Evolutionary conservation across 2,329 filamentous ascomycete species (phyloP).

Genomic region (Ophiocordyceps camponoti-saundersi): DNA sequence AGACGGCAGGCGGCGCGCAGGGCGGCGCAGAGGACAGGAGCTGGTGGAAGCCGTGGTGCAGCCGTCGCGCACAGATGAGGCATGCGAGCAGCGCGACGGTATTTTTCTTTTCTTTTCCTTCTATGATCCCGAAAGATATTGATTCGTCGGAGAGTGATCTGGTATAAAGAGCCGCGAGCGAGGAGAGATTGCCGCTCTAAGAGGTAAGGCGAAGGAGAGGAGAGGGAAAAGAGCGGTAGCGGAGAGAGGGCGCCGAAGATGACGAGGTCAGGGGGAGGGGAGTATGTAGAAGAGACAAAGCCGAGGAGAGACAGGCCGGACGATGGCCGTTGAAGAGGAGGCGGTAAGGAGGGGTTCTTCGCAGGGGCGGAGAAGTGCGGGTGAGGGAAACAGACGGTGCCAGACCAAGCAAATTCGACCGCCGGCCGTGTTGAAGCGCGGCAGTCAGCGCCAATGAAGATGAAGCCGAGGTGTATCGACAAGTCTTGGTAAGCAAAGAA

Average conservation of each 20-base stretch:
- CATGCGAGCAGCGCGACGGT: conserved; percentile 10
- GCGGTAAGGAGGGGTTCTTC: neutral
- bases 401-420: neutral
- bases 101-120: neutral
- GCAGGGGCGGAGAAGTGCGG: neutral
- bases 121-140: neutral
- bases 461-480: neutral
- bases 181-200: neutral
- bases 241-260: neutral
- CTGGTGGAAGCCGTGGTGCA: conserved; percentile 3
- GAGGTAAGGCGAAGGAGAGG: neutral
- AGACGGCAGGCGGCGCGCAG: conserved; percentile 2
- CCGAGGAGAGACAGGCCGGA: neutral
- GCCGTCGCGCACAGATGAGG: conserved; percentile 17
- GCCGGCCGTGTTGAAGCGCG: neutral
- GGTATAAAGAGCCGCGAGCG: neutral
- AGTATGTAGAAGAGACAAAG: too few relatives aligned
- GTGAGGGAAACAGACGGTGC: neutral
- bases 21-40: conserved; percentile 3
- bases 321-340: neutral
- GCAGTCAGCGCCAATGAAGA: neutral
- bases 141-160: neutral
- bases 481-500: neutral
- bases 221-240: neutral
- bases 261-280: too few relatives aligned